phyloP scores from a whole-genome alignment of 306 rosid genomes.

The Inga leiocalycina region DNA sequence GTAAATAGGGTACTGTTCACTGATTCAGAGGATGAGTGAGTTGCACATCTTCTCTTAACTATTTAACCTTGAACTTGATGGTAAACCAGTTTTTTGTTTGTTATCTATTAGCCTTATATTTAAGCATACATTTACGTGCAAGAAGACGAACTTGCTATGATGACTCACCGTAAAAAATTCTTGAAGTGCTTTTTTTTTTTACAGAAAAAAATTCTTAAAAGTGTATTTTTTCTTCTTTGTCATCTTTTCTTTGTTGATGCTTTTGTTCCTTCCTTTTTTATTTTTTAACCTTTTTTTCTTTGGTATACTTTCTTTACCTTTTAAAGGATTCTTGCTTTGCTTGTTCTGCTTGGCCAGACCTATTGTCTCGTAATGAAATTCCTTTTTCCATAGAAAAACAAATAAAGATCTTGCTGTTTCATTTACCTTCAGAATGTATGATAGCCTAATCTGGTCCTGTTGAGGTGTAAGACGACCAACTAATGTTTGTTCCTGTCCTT shows the following conservation, averaged over 20 bases:
- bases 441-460: background rate
- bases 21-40: conserved; percentile 96
- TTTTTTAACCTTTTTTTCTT: background rate
- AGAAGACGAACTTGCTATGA: background rate
- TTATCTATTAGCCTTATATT: background rate
- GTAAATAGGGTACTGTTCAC: conserved; percentile 86
- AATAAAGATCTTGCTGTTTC: background rate
- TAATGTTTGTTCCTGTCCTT: background rate
- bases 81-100: background rate
- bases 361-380: conserved; percentile 9
- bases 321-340: conserved; percentile 1
- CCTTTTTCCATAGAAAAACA: background rate
- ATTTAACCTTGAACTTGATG: conserved; percentile 1
- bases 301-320: conserved; percentile 1
- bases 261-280: background rate
- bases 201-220: background rate
- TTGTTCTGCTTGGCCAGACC: background rate
- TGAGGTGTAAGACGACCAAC: background rate
- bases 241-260: background rate
- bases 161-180: background rate
- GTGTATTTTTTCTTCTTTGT: background rate
- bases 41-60: conserved; percentile 27
- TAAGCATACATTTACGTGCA: background rate
- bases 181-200: background rate
- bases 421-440: conserved; percentile 23